Conservation (phyloP, 192 early-diverging fungal genomes). For the Allomyces arbusculus region DNA sequence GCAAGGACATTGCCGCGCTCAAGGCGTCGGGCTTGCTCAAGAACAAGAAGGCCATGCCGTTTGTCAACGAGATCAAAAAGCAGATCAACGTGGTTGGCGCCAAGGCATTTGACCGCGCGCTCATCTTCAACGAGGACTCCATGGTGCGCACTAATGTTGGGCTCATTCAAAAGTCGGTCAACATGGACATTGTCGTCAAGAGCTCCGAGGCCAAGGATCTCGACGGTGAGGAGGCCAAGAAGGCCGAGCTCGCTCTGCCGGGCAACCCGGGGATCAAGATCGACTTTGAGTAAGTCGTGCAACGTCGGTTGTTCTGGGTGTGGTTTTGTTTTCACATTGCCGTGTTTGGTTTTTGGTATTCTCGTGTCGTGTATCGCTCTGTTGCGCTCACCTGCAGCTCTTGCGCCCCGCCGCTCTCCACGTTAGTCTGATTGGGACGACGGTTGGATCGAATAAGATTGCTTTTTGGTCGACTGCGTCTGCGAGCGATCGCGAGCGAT, state of each 20-base stretch:
- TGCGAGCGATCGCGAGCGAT: too few relatives aligned
- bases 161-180: conserved; percentile 15
- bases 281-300: too few relatives aligned
- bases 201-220: conserved; percentile 2
- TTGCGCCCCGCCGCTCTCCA: too few relatives aligned
- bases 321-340: too few relatives aligned
- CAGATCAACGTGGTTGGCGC: conserved; percentile 41
- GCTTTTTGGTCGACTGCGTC: too few relatives aligned
- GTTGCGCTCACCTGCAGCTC: too few relatives aligned
- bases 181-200: background rate
- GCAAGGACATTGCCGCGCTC: conserved; percentile 1
- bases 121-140: conserved; percentile 65
- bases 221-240: conserved; percentile 16
- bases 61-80: conserved; percentile 79
- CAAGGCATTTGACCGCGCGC: conserved; percentile 55
- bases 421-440: too few relatives aligned
- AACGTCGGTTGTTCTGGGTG: too few relatives aligned
- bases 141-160: conserved; percentile 30
- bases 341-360: too few relatives aligned
- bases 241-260: conserved; percentile 21
- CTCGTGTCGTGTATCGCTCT: too few relatives aligned
- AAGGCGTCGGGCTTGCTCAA: conserved; percentile 48
- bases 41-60: conserved; percentile 94
- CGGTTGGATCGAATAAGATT: too few relatives aligned
- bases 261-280: conserved; percentile 4